These are phyloP conservation scores for Dalbergia cultrata DNA, from an alignment of 306 rosid species.

Conservation along the genomic window DNA sequence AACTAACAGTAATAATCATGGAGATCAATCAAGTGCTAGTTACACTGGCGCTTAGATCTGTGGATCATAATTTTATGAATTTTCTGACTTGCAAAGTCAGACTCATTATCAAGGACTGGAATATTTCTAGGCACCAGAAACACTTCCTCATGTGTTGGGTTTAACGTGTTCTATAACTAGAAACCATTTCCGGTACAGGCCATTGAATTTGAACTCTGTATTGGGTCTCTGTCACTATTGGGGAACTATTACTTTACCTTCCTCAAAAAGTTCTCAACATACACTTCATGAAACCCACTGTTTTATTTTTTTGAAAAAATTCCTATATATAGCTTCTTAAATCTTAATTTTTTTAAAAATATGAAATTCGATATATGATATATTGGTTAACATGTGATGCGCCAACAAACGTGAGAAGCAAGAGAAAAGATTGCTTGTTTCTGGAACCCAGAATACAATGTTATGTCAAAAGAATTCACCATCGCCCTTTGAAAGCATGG, in stretches of 20 bases:
- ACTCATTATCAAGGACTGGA: too few species aligned
- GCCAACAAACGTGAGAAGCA: not conserved
- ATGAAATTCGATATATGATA: not conserved
- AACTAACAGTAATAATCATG: not conserved
- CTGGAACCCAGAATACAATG: too few species aligned
- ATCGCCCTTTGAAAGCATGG: slow-evolving; percentile 18
- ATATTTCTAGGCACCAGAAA: too few species aligned
- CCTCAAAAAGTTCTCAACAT: not conserved
- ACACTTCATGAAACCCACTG: too few species aligned
- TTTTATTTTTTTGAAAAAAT: too few species aligned
- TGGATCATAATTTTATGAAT: too few species aligned
- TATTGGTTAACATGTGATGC: slow-evolving; percentile 47
- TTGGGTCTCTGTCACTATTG: not conserved
- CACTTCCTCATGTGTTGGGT: too few species aligned
- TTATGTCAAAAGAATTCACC: not conserved
- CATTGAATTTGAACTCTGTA: not conserved
- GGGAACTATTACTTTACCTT: not conserved
- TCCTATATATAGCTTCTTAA: not conserved
- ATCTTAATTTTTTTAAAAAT: not conserved
- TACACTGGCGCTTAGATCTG: not conserved
- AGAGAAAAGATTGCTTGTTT: too few species aligned
- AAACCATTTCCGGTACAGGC: not conserved
- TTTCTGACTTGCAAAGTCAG: too few species aligned
- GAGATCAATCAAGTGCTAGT: not conserved
- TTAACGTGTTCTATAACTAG: too few species aligned